Evolutionary conservation across 257 asterid genomes (phyloP).

Genomic region (Nicotiana tomentosiformis): DNA sequence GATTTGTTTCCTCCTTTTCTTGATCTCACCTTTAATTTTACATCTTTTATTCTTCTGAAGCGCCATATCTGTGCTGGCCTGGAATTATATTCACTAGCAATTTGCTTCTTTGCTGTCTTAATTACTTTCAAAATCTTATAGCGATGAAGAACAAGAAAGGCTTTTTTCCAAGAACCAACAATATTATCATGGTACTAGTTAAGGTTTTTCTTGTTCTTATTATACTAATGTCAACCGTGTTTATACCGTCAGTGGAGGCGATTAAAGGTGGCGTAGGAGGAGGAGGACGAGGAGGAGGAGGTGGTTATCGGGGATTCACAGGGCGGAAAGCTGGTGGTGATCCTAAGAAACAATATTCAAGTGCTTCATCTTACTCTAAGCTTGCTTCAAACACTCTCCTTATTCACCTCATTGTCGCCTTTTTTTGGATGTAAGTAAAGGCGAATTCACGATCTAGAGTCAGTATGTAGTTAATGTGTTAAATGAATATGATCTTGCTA

Average conservation of each 20-base stretch:
- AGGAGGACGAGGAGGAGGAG: not conserved
- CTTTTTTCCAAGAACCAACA: conserved; percentile 3
- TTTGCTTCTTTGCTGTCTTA: not conserved
- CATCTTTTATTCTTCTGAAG: not conserved
- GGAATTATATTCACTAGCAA: not conserved
- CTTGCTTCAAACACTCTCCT: not conserved
- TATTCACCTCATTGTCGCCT: not conserved
- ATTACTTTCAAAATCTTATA: not conserved
- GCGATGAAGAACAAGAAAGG: not conserved
- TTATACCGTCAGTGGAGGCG: not conserved
- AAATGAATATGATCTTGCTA: too few relatives aligned
- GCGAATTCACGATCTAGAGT: not conserved
- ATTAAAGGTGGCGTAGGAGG: not conserved
- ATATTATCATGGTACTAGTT: not conserved
- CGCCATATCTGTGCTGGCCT: not conserved
- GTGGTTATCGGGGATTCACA: not conserved
- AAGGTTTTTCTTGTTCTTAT: not conserved
- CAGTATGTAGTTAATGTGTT: not conserved
- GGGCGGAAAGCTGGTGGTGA: not conserved
- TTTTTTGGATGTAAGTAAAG: not conserved
- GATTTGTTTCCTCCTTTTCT: not conserved
- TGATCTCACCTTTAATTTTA: not conserved
- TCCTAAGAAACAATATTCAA: not conserved
- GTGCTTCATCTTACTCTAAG: conserved; percentile 3
- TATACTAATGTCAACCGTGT: not conserved